Base-by-base conservation (phyloP, 176 grass and related monocot species). In the Themeda triandra region DNA sequence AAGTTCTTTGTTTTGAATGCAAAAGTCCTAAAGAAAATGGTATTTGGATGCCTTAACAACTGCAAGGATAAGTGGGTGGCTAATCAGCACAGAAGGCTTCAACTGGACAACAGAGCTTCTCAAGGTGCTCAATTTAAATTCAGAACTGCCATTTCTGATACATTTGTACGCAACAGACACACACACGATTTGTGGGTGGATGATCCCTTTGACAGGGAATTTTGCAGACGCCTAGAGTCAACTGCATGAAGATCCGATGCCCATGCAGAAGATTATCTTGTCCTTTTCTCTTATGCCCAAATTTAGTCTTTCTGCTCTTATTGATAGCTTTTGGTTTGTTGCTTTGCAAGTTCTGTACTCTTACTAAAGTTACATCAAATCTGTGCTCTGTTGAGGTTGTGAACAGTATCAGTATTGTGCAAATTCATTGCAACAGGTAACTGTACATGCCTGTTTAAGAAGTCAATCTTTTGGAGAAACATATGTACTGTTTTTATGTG, bases 1-100 rank as follows among this genome's bases (percentile, higher is more conserved):
- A 85, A 77, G 24, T 85, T 69, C 32, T 69, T 85, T 85, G 73
- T 77, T 77, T 40, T 77, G 33, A 85, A 69, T 32, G 45, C 45
- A 42, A 85, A 30, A 66, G 24, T 18, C 18, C 46, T 69, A 8
- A 42, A 58, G 46, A 8, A 53, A n/a, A 84, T 84, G 73, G 28
- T 3, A 42, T 84, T 84, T 31, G 18, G 35, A 12, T 9, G 8
- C 45, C 0, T 1, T n/a, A 19, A 2, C 63, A 10, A 3, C 11
- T 6, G 10, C 72, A 23, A 0, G 14, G 6, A 54, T 31, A 41
- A 84, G 65, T 84, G 73, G 82, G 39, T 67, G 31, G 73, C 63
- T 15, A 68, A 84, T 77, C 73, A 77, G 23, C 73, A 15, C 1
- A 54, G 63, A 45, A 14, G 18, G 11, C 33, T 77, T 21, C 32